These are phyloP conservation scores for Beta vulgaris DNA, from an alignment of 148 eudicot species.

Conservation along the genomic window DNA sequence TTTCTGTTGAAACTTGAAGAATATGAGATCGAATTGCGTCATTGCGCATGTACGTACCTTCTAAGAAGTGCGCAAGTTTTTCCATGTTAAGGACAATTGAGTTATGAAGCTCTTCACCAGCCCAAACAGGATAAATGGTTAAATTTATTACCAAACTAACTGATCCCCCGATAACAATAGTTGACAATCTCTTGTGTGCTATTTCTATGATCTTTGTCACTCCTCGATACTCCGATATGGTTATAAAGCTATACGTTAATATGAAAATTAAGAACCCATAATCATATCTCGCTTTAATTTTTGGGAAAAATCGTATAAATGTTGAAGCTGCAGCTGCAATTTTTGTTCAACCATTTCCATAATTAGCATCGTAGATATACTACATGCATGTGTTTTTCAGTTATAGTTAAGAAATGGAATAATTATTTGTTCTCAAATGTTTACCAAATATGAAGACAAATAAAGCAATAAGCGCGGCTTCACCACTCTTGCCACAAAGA, in stretches of 20 bases:
- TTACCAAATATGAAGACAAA: conserved; percentile 64
- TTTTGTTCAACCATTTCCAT: background rate
- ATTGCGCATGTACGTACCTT: conserved; percentile 34
- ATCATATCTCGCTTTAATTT: conserved; percentile 60
- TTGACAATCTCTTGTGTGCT: conserved; percentile 51
- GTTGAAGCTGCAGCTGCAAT: conserved; percentile 54
- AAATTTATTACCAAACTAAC: conserved; percentile 42
- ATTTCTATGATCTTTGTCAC: conserved; percentile 38
- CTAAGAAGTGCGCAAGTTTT: conserved; percentile 44
- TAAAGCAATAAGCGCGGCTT: conserved; percentile 54
- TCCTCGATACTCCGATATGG: conserved; percentile 51
- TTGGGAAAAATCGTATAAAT: conserved; percentile 57
- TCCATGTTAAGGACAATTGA: conserved; percentile 44
- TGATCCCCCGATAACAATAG: conserved; percentile 49
- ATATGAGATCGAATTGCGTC: no score
- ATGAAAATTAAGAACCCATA: conserved; percentile 67
- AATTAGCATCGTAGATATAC: conserved; percentile 11
- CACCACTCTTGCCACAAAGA: conserved; percentile 45
- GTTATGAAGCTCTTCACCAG: conserved; percentile 68
- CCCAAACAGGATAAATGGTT: conserved; percentile 63
- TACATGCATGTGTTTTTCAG: no score
- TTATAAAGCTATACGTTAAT: conserved; percentile 55
- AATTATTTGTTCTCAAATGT: background rate
- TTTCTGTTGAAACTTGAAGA: no score
- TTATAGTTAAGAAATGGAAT: background rate